Evolutionary conservation across 148 eudicot genomes (phyloP), one percentile per base, ranked within the genome.

Genomic region (Gaultheria prostrata): DNA sequence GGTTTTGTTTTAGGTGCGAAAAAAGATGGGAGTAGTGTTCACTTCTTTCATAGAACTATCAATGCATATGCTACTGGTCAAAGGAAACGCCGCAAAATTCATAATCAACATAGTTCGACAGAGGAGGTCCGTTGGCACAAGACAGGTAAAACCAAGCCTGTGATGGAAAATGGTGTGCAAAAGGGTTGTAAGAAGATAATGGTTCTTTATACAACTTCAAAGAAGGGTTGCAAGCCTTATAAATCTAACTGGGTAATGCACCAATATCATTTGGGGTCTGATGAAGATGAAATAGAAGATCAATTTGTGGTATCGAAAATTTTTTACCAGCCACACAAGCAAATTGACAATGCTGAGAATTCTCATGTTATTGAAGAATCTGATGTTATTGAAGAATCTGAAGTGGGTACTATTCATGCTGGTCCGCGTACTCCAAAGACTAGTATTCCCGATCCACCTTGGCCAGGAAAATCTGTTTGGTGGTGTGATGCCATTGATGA

Each of bases 231-330:
- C 20, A 92, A 92, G 81, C 90, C 95, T 17, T 86, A 75, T 2
- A 95, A 93, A 63, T 88, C 90, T 12, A 91, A 91, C 73, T 95
- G 98, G 98, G 93, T 91, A 12, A 93, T 93, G 98, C 98, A 95
- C 87, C 97, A 95, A 80, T 95, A 95, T 87, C 98, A 95, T 86
- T 83, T 95, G 83, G 97, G 95, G 12, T 78, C 72, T 5, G 85
- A 86, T 80, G 94, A 92, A 70, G 93, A 95, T 82, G 97, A 95
- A 82, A 89, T 76, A 18, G 92, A 91, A 48, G 97, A 91, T 1
- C 85, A 86, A 75, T 93, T 78, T 73, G 97, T 95, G 75, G 98
- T 95, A 78, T 92, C 97, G 0, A 95, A 92, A 86, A 86, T 95
- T 20, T 91, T 85, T 56, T 95, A 86, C 85, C 93, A 93, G 83